Conservation (phyloP, 148 eudicot genomes). For the Dysphania ambrosioides region DNA sequence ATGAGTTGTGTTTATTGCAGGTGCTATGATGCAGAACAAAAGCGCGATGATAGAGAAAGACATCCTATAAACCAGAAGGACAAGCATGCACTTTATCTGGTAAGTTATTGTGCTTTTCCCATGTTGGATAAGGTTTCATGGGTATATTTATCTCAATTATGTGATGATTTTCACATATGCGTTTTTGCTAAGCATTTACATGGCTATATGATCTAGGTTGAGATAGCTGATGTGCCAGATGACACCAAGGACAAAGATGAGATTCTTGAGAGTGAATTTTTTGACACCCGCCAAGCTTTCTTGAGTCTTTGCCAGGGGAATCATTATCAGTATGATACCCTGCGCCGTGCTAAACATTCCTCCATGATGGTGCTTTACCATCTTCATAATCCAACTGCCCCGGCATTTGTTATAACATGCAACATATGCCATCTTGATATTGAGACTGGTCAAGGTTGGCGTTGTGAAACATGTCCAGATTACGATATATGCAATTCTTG, state of each 20-base stretch:
- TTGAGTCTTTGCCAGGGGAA: conserved; percentile 96
- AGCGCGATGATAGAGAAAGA: conserved; percentile 70
- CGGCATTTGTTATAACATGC: conserved; percentile 87
- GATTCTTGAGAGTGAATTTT: conserved; percentile 90
- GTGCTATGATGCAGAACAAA: conserved; percentile 75
- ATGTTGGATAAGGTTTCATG: neutral
- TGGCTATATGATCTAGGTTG: conserved; percentile 48
- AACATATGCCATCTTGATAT: conserved; percentile 73
- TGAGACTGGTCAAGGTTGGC: conserved; percentile 97
- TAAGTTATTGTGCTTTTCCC: neutral
- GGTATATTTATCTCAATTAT: neutral
- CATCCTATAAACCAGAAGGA: conserved; percentile 88
- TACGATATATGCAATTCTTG: conserved; percentile 86
- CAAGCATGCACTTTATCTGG: conserved; percentile 42
- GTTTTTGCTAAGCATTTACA: conserved; percentile 14
- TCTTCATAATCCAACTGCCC: conserved; percentile 97
- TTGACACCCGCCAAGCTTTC: conserved; percentile 89
- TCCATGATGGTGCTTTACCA: conserved; percentile 98
- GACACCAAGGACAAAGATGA: conserved; percentile 88
- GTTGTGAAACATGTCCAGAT: conserved; percentile 90
- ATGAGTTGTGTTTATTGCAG: conserved; percentile 36
- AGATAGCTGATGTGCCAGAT: conserved; percentile 56
- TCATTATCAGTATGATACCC: conserved; percentile 93
- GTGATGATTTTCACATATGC: neutral
- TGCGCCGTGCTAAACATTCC: conserved; percentile 95